Evolutionary conservation across 2,329 filamentous ascomycete species (phyloP), one percentile per base, ranked within the genome.

Genomic region (Cytospora mali): DNA sequence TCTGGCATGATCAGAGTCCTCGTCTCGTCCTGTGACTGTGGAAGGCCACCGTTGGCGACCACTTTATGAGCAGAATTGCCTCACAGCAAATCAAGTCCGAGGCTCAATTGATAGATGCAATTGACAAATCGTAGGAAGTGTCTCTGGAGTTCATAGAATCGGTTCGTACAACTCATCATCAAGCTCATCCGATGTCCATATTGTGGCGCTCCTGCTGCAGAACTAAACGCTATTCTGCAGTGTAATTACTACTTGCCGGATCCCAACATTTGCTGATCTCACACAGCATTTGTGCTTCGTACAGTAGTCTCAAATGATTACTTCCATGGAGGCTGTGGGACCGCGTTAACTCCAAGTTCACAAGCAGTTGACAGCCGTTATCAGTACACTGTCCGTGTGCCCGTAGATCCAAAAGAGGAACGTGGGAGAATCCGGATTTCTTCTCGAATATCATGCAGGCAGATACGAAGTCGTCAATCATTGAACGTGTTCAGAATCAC

Each of bases 171-270:
- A 21, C 21, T 13, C n/a, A 48, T 60, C 28, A 46, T 25, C 18
- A n/a, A 29, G 21, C 35, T 54, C 16, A 49, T 35, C 58, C 50
- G 39, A 60, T 51, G 48, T 48, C 25, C 25, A 28, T 27, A 28
- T 27, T 54, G 50, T 60, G 50, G 50, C 39, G 35, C 35, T 11
- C 50, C 58, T 33, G 28, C 50, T 60, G 58, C 58, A 33, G 48
- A 49, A 52, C 58, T 50, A 60, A n/a, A 49, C 58, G 58, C 53
- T 48, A 39, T 25, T 39, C 58, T 60, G 58, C 50, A 31, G 58
- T 60, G 58, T 60, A 60, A 60, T 54, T 59, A 48, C 51, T 59
- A 50, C 57, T 31, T 25, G 57, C 49, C 46, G 57, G 50, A 50
- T n/a, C 25, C n/a, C 21, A 18, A 28, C 58, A 42, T 29, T 50